Conservation (phyloP, 305 asterid genomes). For the Rubia occidens region DNA sequence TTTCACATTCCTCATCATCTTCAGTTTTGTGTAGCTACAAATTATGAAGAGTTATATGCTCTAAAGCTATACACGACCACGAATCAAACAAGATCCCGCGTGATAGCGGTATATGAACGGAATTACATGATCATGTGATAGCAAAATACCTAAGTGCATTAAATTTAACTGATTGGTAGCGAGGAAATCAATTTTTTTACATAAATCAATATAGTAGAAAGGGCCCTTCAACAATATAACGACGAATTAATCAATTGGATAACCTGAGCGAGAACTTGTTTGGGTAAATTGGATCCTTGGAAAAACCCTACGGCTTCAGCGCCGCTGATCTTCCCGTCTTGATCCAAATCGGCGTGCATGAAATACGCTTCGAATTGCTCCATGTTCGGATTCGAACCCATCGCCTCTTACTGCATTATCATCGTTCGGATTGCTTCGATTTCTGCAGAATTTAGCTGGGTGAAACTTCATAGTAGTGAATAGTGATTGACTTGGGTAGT, state of each 20-base stretch:
- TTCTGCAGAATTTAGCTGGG: background rate
- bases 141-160: background rate
- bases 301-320: conserved; percentile 75
- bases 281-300: conserved; percentile 73
- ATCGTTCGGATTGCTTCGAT: background rate
- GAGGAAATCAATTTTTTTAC: background rate
- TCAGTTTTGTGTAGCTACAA: background rate
- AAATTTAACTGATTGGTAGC: background rate
- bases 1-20: background rate
- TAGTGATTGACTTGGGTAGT: background rate
- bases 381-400: conserved; percentile 27
- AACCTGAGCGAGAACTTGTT: conserved; percentile 75
- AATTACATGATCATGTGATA: background rate
- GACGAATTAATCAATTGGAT: background rate
- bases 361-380: conserved; percentile 71
- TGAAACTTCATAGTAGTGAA: background rate
- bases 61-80: background rate
- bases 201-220: background rate
- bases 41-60: background rate
- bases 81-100: background rate
- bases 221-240: background rate
- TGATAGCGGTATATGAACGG: too few relatives aligned
- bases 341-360: conserved; percentile 79
- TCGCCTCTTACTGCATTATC: conserved; percentile 13
- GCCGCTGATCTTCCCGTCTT: conserved; percentile 84